Base-by-base conservation (phyloP, 2,329 filamentous ascomycete species). In the Phialocephala subalpina region DNA sequence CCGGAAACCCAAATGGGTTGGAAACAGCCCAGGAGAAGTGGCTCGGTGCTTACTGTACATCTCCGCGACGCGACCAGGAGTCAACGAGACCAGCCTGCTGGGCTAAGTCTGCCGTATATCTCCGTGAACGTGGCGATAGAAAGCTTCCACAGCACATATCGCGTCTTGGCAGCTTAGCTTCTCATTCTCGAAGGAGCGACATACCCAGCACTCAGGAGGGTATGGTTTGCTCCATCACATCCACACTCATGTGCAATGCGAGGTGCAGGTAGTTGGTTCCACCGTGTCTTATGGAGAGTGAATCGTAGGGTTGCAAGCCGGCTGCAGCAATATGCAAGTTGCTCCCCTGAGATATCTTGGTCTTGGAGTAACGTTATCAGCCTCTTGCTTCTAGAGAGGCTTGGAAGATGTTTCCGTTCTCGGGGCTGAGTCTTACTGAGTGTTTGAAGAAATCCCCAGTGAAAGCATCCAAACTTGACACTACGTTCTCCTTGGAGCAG, bases 1-100 rank as follows among this genome's bases (percentile, higher is more conserved):
- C 55, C 55, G 55, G 55, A 58, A 58, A 25, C 29, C 55, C 25
- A 36, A 33, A 58, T 36, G 55, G 55, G 55, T 36, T 58, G 22
- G 16, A 18, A 36, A 12, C 16, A 38, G 55, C 55, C 55, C 55
- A 36, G 16, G 25, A 58, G 55, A 14, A 36, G 36, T 58, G 55
- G 25, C 29, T 38, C 29, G 33, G 55, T 38, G 55, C 55, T 36
- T 36, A 36, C 55, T 3, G 55, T 25, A 33, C 55, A 58, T 58
- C 25, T 58, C 36, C 27, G 22, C 55, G 16, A 58, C 29, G 29
- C 29, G 29, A 33, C 29, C 29, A 33, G 29, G 29, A 9, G 29
- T 4, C 29, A 33, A 33, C 29, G 29, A 33, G 29, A 33, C 29
- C 29, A 33, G 29, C 22, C 14, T 12, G 36, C 55, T 58, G 7